A percentile compares a stretch with the other conserved stretches of the same genome.
Conservation (phyloP, 2,329 filamentous ascomycete species). For the Aspergillus ochraceoroseus region DNA sequence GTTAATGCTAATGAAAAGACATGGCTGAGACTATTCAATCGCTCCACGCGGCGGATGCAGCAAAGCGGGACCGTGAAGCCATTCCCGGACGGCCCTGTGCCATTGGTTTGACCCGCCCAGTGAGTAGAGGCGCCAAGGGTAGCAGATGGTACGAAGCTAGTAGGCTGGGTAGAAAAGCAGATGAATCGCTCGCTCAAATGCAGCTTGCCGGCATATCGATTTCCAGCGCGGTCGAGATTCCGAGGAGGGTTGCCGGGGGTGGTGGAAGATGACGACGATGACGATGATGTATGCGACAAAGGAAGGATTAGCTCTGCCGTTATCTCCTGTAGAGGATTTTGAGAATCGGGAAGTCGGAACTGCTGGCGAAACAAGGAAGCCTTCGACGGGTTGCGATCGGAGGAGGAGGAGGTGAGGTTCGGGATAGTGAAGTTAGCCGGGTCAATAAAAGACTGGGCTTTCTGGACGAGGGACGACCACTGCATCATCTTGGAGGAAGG, state of each 20-base stretch:
- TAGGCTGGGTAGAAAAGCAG: conserved; percentile 91
- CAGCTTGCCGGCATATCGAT: conserved; percentile 85
- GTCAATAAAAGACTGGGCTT: conserved; percentile 92
- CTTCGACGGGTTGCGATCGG: conserved; percentile 81
- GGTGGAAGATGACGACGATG: conserved; percentile 45
- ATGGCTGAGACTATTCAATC: conserved; percentile 86
- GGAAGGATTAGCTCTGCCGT: conserved; percentile 89
- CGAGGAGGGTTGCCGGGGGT: conserved; percentile 52
- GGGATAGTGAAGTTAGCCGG: conserved; percentile 73
- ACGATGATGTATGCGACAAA: conserved; percentile 56
- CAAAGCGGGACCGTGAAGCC: conserved; percentile 93
- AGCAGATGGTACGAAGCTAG: conserved; percentile 76
- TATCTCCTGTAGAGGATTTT: conserved; percentile 93
- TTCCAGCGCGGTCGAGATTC: conserved; percentile 60
- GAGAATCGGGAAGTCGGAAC: conserved; percentile 87
- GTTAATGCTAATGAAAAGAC: conserved; percentile 90
- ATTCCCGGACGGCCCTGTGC: conserved; percentile 87
- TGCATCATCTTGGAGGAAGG: conserved; percentile 50
- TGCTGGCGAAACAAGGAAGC: conserved; percentile 89
- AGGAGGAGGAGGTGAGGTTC: conserved; percentile 64
- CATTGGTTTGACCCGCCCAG: conserved; percentile 89
- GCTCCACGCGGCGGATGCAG: conserved; percentile 84
- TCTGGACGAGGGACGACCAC: conserved; percentile 80
- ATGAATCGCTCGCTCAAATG: conserved; percentile 92
- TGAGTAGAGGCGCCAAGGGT: conserved; percentile 73